Evolutionary conservation across 352 stramenopile species (phyloP), one percentile per base, ranked within the genome.

Genomic region (Globisporangium ultimum): DNA sequence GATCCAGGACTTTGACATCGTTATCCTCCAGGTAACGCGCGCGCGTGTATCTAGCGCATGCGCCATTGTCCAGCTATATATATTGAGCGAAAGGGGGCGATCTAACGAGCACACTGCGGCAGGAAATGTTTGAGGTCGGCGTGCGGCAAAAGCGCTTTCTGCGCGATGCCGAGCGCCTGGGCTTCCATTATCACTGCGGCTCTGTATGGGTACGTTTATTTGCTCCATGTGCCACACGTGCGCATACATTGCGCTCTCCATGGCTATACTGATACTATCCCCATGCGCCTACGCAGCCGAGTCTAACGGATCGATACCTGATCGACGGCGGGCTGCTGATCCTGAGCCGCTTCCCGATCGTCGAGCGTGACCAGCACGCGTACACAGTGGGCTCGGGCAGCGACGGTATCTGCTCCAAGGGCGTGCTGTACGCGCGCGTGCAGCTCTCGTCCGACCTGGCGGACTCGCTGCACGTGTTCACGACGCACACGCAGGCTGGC

Each of bases 121-220:
- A 91, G 73, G 82, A 92, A 68, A 89, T 90, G 82, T 92, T 92
- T 61, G 82, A 92, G 63, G 72, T 74, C 2, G 80, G 80, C 5
- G 63, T 75, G 13, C 72, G 80, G 13, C 82, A 92, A 45, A 68
- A 63, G 18, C 67, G 68, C 36, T 87, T 92, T 43, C 61, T 90
- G 46, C 76, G 63, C 2, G 67, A 82, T 18, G 82, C 82, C 17
- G 62, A 66, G 53, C 65, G 63, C 24, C 70, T 90, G 60, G 84
- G 81, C 12, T 90, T 93, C 62, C 60, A 60, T 34, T 91, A 93
- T 55, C 81, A 93, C 55, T 88, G 74, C 45, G 84, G 81, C 24
- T 91, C 84, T 0, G 80, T 93, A 8, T 89, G 78, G 76, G 66
- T 73, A 34, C 40, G 60, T 65, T 54, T 8, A 38, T 32, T 3